Percentiles rank a stretch among this genome's conserved stretches.
Evolutionary conservation across 169 alveolate genomes (phyloP).

Genomic region (Fabrea salina): DNA sequence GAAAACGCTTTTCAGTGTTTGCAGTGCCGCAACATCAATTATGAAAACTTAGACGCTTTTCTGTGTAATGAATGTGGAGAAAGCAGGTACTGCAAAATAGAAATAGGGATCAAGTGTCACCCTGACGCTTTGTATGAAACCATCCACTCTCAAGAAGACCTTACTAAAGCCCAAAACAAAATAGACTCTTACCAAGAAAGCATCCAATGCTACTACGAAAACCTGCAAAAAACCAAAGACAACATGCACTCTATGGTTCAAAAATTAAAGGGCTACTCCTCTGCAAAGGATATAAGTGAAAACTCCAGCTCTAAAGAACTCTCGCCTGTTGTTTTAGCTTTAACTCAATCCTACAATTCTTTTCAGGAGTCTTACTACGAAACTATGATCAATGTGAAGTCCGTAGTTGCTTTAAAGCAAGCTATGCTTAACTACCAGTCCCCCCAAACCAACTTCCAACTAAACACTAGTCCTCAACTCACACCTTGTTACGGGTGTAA

Average conservation of each 20-base stretch:
- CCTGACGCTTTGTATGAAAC: conserved; percentile 12
- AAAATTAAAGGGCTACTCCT: not conserved
- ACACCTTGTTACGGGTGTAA: conserved; percentile 14
- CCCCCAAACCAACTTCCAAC: not conserved
- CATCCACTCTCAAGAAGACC: not conserved
- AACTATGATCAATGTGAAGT: conserved; percentile 12
- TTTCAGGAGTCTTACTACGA: conserved; percentile 20
- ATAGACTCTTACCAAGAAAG: not conserved
- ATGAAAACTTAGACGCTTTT: conserved; percentile 57
- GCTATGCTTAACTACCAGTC: not conserved
- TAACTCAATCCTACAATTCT: not conserved
- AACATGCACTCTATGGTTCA: not conserved
- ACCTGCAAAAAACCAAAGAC: conserved; percentile 2
- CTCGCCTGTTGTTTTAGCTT: conserved; percentile 5
- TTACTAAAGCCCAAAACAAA: not conserved
- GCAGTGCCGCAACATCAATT: conserved; percentile 58
- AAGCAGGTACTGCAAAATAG: conserved; percentile 50
- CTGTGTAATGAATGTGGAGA: conserved; percentile 64
- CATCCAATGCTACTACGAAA: conserved; percentile 15
- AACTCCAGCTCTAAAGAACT: not conserved
- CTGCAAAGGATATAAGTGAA: not conserved
- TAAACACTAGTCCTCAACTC: not conserved
- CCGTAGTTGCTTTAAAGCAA: not conserved
- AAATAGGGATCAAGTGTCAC: conserved; percentile 13
- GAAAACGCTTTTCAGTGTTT: conserved; percentile 60